phyloP scores from a whole-genome alignment of 1,284 basidiomycete species.

The Abortiporus biennis region DNA sequence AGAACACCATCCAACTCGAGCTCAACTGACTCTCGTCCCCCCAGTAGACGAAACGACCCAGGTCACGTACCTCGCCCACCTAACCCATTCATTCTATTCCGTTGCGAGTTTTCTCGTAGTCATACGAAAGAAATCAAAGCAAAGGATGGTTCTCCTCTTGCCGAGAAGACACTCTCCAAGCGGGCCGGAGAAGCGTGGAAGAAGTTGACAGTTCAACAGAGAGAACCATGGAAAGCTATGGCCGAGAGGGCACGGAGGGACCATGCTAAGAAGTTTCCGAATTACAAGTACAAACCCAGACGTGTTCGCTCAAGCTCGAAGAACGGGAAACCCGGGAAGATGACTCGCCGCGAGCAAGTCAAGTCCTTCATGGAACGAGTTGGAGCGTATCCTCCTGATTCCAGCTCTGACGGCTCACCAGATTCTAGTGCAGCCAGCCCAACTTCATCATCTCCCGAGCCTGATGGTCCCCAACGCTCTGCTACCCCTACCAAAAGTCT shows the following conservation, averaged over 20 bases:
- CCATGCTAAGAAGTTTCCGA: conserved; percentile 47
- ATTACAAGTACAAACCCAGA: conserved; percentile 55
- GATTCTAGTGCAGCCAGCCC: conserved; percentile 1
- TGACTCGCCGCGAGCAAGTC: conserved; percentile 19
- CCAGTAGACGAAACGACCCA: conserved; percentile 34
- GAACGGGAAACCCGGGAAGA: conserved; percentile 6
- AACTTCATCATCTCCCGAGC: conserved; percentile 9
- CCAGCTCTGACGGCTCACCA: conserved; percentile 1
- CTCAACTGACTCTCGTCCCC: conserved; percentile 17
- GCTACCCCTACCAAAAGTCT: conserved; percentile 4
- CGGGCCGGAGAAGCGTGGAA: conserved; percentile 59
- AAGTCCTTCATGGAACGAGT: conserved; percentile 15
- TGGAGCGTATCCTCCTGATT: background rate
- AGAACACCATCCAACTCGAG: conserved; percentile 3
- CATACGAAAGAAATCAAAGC: conserved; percentile 20
- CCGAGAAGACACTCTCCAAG: conserved; percentile 51
- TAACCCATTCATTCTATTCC: conserved; percentile 88
- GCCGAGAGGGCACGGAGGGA: conserved; percentile 48
- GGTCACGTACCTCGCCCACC: conserved; percentile 77
- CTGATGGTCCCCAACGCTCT: conserved; percentile 8
- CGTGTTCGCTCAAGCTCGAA: conserved; percentile 11
- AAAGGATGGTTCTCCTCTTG: conserved; percentile 11
- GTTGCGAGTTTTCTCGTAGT: conserved; percentile 59
- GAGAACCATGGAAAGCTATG: conserved; percentile 39
- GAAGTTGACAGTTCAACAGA: conserved; percentile 36